Percentiles rank a stretch among this genome's conserved stretches.
phyloP scores from a whole-genome alignment of 441 rosid species.

The Jatropha podagrica region DNA sequence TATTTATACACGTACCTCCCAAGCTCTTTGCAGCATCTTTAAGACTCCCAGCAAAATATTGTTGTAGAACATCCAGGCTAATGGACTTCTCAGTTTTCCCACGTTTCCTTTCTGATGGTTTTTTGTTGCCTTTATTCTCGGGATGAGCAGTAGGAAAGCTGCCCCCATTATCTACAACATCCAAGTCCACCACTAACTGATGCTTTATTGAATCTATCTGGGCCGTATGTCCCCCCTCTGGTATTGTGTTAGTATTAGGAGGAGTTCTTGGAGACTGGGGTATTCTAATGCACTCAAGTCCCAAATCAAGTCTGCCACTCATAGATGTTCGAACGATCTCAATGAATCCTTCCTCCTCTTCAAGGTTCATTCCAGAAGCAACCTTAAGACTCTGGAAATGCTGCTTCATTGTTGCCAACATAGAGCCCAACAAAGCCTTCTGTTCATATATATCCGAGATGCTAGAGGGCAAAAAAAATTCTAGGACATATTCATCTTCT shows the following conservation, averaged over 20 bases:
- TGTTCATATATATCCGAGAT: conserved; percentile 46
- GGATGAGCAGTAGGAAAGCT: conserved; percentile 26
- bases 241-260: conserved; percentile 30
- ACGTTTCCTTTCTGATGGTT: conserved; percentile 60
- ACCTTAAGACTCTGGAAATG: conserved; percentile 76
- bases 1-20: conserved; percentile 55
- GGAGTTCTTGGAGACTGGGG: conserved; percentile 34
- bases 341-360: conserved; percentile 51
- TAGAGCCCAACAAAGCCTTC: conserved; percentile 54
- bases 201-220: conserved; percentile 38
- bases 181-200: conserved; percentile 34
- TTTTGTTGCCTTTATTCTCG: conserved; percentile 44
- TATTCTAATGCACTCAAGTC: conserved; percentile 44
- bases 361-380: conserved; percentile 64
- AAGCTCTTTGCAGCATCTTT: conserved; percentile 96
- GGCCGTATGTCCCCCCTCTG: conserved; percentile 26
- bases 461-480: conserved; percentile 71
- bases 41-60: conserved; percentile 84
- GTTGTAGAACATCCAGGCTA: conserved; percentile 88
- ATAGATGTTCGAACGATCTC: conserved; percentile 60
- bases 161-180: conserved; percentile 32
- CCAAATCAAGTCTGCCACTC: conserved; percentile 44
- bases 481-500: conserved; percentile 81
- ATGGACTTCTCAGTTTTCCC: conserved; percentile 90
- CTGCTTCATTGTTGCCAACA: conserved; percentile 74